These are phyloP conservation scores for Serendipita vermifera DNA, from an alignment of 768 basidiomycete genomes.

Conservation along the genomic window DNA sequence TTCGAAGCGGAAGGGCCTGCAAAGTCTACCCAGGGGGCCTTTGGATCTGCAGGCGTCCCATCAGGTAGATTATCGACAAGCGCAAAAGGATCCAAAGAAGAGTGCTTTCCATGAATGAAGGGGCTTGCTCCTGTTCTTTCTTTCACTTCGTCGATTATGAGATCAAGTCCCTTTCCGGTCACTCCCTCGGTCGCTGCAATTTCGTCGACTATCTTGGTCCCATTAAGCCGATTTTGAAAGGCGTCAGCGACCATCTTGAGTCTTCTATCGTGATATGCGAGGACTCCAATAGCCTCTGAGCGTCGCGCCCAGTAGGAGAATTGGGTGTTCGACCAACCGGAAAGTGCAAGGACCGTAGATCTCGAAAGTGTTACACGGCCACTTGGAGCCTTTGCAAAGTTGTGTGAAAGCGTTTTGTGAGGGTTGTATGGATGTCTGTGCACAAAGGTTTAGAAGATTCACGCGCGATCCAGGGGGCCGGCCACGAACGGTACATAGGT, in stretches of 20 bases:
- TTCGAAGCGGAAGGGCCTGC: no score
- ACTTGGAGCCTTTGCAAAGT: slow-evolving; percentile 27
- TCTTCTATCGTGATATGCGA: slow-evolving; percentile 8
- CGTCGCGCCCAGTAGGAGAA: slow-evolving; percentile 45
- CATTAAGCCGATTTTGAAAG: background rate
- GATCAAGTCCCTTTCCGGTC: slow-evolving; percentile 37
- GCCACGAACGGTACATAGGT: slow-evolving; percentile 36
- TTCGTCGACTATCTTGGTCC: slow-evolving; percentile 17
- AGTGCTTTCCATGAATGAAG: slow-evolving; percentile 40
- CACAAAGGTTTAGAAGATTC: background rate
- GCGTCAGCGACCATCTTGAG: slow-evolving; percentile 8
- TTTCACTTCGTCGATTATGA: slow-evolving; percentile 37
- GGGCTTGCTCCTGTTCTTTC: slow-evolving; percentile 36
- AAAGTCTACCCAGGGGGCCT: background rate
- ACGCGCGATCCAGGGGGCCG: background rate
- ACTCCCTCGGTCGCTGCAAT: slow-evolving; percentile 29
- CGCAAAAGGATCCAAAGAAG: slow-evolving; percentile 36
- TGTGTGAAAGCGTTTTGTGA: slow-evolving; percentile 35
- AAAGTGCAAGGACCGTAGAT: slow-evolving; percentile 34
- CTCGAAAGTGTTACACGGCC: slow-evolving; percentile 37
- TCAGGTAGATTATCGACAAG: background rate
- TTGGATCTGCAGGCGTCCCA: background rate
- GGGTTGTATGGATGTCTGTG: slow-evolving; percentile 40
- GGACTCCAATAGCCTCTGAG: slow-evolving; percentile 22
- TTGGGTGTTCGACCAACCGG: slow-evolving; percentile 42